These are phyloP conservation scores for Verticillium dahliae DNA, from an alignment of 2,329 filamentous ascomycete species.

Conservation along the genomic window DNA sequence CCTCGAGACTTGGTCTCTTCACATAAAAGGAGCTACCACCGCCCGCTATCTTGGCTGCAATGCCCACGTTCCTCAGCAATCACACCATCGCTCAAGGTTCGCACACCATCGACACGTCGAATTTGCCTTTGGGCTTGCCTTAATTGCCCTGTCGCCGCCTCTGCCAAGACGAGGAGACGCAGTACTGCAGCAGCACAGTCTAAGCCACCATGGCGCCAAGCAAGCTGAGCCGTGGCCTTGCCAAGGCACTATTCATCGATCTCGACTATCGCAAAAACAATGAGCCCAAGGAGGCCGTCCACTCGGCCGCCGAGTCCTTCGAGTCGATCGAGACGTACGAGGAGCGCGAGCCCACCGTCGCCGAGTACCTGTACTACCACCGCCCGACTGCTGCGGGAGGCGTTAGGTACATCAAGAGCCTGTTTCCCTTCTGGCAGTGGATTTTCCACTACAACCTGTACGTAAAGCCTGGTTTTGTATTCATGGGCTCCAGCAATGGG, in stretches of 20 bases:
- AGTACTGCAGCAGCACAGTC: background rate
- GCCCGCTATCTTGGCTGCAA: background rate
- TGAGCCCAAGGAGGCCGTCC: slow-evolving; percentile 18
- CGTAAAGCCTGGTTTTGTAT: background rate
- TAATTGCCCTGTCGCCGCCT: background rate
- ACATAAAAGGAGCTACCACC: background rate
- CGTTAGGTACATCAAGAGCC: slow-evolving; percentile 26
- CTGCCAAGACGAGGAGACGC: background rate
- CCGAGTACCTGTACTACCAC: slow-evolving; percentile 31
- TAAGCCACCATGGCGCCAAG: slow-evolving; percentile 9
- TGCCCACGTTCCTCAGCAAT: background rate
- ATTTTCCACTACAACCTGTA: slow-evolving; percentile 26
- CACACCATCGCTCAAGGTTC: slow-evolving; percentile 1
- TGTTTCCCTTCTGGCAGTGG: slow-evolving; percentile 44
- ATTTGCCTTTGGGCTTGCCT: background rate
- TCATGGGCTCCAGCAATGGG: background rate
- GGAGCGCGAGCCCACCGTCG: slow-evolving; percentile 34
- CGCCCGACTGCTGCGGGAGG: slow-evolving; percentile 23
- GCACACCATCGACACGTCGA: background rate
- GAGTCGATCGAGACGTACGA: slow-evolving; percentile 12
- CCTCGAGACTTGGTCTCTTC: background rate
- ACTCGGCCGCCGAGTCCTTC: slow-evolving; percentile 17
- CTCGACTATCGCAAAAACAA: slow-evolving; percentile 17
- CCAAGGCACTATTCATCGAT: slow-evolving; percentile 22
- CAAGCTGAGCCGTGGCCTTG: slow-evolving; percentile 15